Conservation (phyloP, 345 rosid species). For the Erodium maritimum region DNA sequence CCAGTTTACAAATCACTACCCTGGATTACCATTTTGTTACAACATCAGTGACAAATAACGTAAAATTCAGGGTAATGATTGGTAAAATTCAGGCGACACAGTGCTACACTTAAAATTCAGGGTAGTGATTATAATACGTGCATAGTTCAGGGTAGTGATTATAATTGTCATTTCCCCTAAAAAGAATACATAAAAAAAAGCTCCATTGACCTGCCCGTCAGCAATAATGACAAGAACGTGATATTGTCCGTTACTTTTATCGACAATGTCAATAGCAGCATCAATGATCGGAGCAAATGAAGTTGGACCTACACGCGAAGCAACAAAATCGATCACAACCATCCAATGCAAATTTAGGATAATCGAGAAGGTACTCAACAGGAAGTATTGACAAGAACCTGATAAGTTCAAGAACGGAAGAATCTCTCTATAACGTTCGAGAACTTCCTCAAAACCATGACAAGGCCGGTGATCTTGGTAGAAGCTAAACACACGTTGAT, state of each 20-base stretch:
- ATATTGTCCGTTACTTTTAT: constrained; percentile 54
- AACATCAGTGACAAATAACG: too few relatives aligned
- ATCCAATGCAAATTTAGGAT: too few relatives aligned
- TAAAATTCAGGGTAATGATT: too few relatives aligned
- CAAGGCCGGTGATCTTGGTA: constrained; percentile 52
- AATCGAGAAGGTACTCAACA: too few relatives aligned
- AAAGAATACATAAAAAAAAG: too few relatives aligned
- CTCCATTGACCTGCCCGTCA: constrained; percentile 66
- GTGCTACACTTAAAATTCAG: too few relatives aligned
- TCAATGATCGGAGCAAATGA: constrained; percentile 86
- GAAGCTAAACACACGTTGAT: constrained; percentile 67
- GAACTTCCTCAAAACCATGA: constrained; percentile 65
- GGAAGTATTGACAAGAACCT: constrained; percentile 27
- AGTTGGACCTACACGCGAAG: constrained; percentile 57
- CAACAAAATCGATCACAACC: not conserved
- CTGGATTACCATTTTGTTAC: too few relatives aligned
- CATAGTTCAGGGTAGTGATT: too few relatives aligned
- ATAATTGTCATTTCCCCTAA: too few relatives aligned
- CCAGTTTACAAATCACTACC: too few relatives aligned
- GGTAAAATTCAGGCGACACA: too few relatives aligned
- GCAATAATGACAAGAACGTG: constrained; percentile 90
- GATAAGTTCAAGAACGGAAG: constrained; percentile 63
- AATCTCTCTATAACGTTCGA: constrained; percentile 64
- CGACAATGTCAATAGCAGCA: constrained; percentile 80
- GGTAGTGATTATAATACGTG: too few relatives aligned